Evolutionary conservation across 306 rosid genomes (phyloP).

Genomic region (Dryas octopetala): DNA sequence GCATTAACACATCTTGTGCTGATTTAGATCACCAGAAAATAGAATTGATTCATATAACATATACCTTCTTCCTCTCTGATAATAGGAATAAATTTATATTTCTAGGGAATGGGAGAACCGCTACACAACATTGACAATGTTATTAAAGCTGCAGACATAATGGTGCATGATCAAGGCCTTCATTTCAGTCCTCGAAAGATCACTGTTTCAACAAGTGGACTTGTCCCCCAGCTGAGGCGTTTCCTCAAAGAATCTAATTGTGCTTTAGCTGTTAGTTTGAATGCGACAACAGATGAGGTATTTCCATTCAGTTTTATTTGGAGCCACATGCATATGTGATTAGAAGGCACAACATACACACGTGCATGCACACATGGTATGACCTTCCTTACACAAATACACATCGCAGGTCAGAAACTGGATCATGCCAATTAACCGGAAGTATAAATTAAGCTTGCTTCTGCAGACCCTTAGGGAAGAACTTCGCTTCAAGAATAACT

Average conservation of each 20-base stretch:
- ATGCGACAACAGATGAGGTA: slow-evolving; percentile 96
- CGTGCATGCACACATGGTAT: slow-evolving; percentile 2
- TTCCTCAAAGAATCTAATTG: slow-evolving; percentile 76
- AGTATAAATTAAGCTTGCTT: slow-evolving; percentile 71
- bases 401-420: slow-evolving; percentile 81
- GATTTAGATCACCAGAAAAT: neutral
- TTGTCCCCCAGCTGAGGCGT: slow-evolving; percentile 85
- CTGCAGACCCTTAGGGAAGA: slow-evolving; percentile 78
- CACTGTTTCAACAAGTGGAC: slow-evolving; percentile 95
- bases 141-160: slow-evolving; percentile 80
- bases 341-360: neutral
- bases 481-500: slow-evolving; percentile 59
- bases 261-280: slow-evolving; percentile 92
- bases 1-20: neutral
- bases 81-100: slow-evolving; percentile 17
- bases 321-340: slow-evolving; percentile 8
- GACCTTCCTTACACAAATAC: slow-evolving; percentile 20
- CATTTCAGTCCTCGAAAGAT: slow-evolving; percentile 95
- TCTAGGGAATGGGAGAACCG: slow-evolving; percentile 98
- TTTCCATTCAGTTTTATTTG: slow-evolving; percentile 15
- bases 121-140: slow-evolving; percentile 94
- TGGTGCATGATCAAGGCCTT: slow-evolving; percentile 94
- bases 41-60: neutral
- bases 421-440: slow-evolving; percentile 95
- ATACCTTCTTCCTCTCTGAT: slow-evolving; percentile 27